Conservation (phyloP, 768 basidiomycete species). For the Lactarius indigo region DNA sequence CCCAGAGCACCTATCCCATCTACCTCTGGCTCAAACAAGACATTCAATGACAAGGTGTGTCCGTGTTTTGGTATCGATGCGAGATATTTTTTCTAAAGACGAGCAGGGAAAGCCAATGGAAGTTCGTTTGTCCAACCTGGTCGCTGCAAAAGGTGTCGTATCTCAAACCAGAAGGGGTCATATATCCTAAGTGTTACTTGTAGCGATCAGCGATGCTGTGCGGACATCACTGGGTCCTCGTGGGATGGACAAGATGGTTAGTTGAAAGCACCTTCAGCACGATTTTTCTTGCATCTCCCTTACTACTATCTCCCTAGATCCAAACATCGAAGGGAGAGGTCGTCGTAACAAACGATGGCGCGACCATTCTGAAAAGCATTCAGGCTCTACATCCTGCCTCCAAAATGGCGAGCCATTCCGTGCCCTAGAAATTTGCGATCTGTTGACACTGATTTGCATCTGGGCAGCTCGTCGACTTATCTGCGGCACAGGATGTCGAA, state of each 20-base stretch:
- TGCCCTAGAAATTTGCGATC: not conserved
- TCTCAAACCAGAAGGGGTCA: slow-evolving; percentile 25
- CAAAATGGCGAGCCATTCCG: slow-evolving; percentile 71
- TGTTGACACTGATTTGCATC: not conserved
- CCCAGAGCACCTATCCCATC: slow-evolving; percentile 22
- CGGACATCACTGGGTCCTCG: slow-evolving; percentile 93
- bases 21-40: slow-evolving; percentile 31
- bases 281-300: not conserved
- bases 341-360: slow-evolving; percentile 98
- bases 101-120: slow-evolving; percentile 96
- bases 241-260: slow-evolving; percentile 99
- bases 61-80: not conserved
- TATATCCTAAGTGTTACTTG: slow-evolving; percentile 12
- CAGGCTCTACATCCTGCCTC: slow-evolving; percentile 97
- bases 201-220: slow-evolving; percentile 97
- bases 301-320: slow-evolving; percentile 53
- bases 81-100: slow-evolving; percentile 28
- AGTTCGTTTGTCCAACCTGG: slow-evolving; percentile 94
- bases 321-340: slow-evolving; percentile 96
- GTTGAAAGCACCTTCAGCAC: slow-evolving; percentile 32
- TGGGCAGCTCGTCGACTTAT: slow-evolving; percentile 88
- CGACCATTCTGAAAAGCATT: slow-evolving; percentile 93
- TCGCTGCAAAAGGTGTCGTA: slow-evolving; percentile 92
- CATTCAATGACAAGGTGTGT: slow-evolving; percentile 83
- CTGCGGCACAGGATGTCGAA: slow-evolving; percentile 96